These are phyloP conservation scores for Coccomyxa sp. DNA, from an alignment of 139 green algal genomes.

Conservation along the genomic window DNA sequence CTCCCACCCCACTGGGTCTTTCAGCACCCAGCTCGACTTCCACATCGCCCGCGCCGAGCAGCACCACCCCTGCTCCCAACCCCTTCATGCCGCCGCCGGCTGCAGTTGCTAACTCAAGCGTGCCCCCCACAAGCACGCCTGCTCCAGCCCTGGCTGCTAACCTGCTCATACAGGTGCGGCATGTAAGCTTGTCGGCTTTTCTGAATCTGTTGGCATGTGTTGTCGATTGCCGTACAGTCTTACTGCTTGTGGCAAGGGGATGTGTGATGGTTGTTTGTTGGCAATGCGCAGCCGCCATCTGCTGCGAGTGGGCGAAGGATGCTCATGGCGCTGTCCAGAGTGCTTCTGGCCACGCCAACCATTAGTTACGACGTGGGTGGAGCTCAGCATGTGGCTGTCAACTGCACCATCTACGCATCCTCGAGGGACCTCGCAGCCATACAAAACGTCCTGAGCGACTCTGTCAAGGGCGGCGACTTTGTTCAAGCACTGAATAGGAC, in stretches of 20 bases:
- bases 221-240: not conserved
- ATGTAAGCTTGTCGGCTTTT: not conserved
- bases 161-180: too few relatives aligned
- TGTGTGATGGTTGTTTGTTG: too few relatives aligned
- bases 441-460: not conserved
- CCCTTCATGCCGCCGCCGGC: too few relatives aligned
- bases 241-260: not conserved
- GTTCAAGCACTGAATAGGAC: not conserved
- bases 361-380: not conserved
- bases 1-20: not conserved
- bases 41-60: not conserved
- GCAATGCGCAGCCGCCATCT: not conserved
- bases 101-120: not conserved
- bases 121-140: not conserved
- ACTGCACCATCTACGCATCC: conserved; percentile 12
- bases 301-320: not conserved
- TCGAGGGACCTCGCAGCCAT: not conserved
- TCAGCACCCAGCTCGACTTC: not conserved
- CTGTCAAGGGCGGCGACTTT: not conserved
- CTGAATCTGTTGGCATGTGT: not conserved
- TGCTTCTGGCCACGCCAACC: not conserved
- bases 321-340: not conserved
- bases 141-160: too few relatives aligned
- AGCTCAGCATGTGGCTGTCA: conserved; percentile 8
- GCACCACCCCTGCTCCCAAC: not conserved